Base-by-base conservation (phyloP, 1,284 basidiomycete genomes). In the Moesziomyces sp. region DNA sequence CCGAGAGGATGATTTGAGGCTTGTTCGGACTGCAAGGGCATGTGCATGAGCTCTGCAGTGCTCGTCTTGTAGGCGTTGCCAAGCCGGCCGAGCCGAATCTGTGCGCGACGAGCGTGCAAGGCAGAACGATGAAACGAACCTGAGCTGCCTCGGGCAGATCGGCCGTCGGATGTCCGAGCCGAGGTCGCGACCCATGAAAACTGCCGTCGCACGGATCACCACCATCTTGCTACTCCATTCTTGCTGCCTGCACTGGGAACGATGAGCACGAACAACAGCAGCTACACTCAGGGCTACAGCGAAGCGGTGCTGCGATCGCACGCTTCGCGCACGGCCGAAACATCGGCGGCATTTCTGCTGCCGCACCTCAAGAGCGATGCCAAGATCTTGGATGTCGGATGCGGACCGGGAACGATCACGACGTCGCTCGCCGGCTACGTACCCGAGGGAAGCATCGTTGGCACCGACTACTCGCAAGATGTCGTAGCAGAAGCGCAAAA, bases 371-470 rank as follows among this genome's bases (percentile, higher is more conserved):
- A 50, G 23, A n/a, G 46, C 6, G 51, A 61, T 30, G 57, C 46
- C 23, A 45, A 52, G 24, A 52, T 73, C 3, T 51, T 73, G 16
- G 70, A 73, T 23, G 48, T 73, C 10, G 70, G 70, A 8, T 73
- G 70, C 26, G 70, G 70, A 13, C 70, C 70, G 10, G 70, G 70
- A 5, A 73, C 60, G 13, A 68, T 73, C 52, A 68, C 70, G 8
- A 61, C 51, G 0, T 73, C 70, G 42, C 38, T 73, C 1, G 57
- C 61, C 6, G 35, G 38, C 3, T 61, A 73, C 48, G 23, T 68
- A 5, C 58, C 64, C 1, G 11, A 58, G 3, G 70, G 70, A 5
- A 54, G 58, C 45, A 59, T 73, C 23, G 19, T 61, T 19, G 70
- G 70, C 5, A 53, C 47, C 1, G 70, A 73, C 58, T 60, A 58